phyloP scores from a whole-genome alignment of 164 flowering plant species.

The Amborella trichopoda region DNA sequence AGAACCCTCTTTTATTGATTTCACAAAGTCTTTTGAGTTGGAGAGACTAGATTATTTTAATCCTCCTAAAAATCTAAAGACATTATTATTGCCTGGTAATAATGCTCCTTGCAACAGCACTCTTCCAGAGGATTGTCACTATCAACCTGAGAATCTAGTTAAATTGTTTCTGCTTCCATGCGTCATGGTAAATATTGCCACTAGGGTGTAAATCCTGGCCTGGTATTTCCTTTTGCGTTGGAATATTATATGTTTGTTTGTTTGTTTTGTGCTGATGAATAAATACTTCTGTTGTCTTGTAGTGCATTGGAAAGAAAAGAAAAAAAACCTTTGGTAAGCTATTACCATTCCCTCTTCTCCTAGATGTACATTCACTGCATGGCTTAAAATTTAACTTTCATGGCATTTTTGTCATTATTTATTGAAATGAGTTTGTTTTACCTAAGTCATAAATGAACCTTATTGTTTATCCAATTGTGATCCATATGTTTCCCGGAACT shows the following conservation, averaged over 20 bases:
- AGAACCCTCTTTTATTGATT: constrained; percentile 50
- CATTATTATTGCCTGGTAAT: constrained; percentile 57
- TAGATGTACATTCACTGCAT: too few species aligned
- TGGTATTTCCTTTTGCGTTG: not conserved
- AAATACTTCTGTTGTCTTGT: constrained; percentile 10
- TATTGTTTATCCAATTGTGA: too few species aligned
- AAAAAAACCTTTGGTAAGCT: constrained; percentile 38
- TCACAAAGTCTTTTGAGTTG: constrained; percentile 41
- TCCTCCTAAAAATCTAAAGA: constrained; percentile 77
- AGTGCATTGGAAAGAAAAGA: constrained; percentile 75
- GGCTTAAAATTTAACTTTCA: too few species aligned
- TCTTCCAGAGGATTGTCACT: constrained; percentile 97
- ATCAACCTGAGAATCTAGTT: constrained; percentile 91
- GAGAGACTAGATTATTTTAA: constrained; percentile 57
- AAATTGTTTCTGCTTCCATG: constrained; percentile 85
- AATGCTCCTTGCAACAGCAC: constrained; percentile 42
- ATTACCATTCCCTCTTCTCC: not conserved
- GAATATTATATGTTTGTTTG: too few species aligned
- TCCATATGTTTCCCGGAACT: too few species aligned
- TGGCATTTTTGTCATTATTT: too few species aligned
- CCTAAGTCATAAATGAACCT: too few species aligned
- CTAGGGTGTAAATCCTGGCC: not conserved
- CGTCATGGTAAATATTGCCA: constrained; percentile 41
- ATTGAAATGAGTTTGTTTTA: too few species aligned
- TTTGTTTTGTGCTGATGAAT: constrained; percentile 1